These are phyloP conservation scores for Falciphora oryzae DNA, from an alignment of 2,329 filamentous ascomycete genomes.

Conservation along the genomic window DNA sequence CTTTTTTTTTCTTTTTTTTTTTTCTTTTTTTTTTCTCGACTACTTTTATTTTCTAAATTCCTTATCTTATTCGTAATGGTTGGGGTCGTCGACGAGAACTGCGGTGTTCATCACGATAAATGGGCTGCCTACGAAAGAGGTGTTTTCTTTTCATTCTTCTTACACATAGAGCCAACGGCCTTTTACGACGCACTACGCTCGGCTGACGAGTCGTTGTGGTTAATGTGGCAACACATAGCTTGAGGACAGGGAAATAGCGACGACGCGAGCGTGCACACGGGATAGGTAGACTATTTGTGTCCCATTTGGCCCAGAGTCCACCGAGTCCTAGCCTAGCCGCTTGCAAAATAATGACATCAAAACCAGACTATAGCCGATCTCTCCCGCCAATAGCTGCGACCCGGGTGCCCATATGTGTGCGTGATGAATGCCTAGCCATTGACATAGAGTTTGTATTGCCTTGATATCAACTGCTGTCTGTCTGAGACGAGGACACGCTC, in stretches of 20 bases:
- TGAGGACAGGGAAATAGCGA: neutral
- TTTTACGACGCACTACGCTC: neutral
- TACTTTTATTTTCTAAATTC: neutral
- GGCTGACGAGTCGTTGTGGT: neutral
- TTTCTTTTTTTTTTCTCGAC: neutral
- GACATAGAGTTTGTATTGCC: no score
- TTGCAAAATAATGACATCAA: neutral
- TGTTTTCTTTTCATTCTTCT: neutral
- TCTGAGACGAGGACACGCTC: no score
- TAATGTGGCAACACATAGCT: neutral
- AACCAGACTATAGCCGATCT: neutral
- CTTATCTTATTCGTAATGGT: conserved; percentile 3
- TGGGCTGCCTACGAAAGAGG: neutral
- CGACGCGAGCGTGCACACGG: neutral
- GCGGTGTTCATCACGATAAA: neutral
- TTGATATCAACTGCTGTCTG: no score
- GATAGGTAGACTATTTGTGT: neutral
- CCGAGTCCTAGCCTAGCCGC: neutral
- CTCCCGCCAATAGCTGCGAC: neutral
- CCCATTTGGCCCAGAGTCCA: neutral
- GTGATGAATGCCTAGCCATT: neutral
- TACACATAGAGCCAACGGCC: neutral
- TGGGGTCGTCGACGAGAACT: neutral
- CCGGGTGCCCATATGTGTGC: neutral
- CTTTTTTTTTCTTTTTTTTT: conserved; percentile 11